phyloP scores from a whole-genome alignment of 1,284 basidiomycete species.

The Cerrena zonata region DNA sequence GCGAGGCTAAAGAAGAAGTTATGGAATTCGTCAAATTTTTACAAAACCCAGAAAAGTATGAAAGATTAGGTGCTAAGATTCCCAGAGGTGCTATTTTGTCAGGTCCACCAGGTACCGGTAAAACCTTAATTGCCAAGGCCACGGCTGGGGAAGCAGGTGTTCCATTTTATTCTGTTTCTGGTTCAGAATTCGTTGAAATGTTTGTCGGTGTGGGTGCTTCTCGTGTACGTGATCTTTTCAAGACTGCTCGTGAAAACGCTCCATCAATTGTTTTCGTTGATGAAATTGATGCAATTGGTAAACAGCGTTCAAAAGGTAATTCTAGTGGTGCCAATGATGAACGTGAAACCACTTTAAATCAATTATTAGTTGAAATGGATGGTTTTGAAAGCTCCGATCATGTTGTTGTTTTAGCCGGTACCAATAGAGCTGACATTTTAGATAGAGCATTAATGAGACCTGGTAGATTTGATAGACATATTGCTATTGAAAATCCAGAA shows the following conservation, averaged over 20 bases:
- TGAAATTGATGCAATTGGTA: conserved; percentile 98
- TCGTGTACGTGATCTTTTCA: conserved; percentile 94
- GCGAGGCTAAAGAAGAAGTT: conserved; percentile 99
- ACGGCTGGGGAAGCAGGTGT: conserved; percentile 97
- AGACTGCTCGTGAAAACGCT: conserved; percentile 94
- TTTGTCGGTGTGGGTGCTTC: conserved; percentile 99
- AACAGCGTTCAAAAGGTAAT: conserved; percentile 87
- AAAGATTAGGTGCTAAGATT: conserved; percentile 96
- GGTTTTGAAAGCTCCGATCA: conserved; percentile 95
- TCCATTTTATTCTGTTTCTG: conserved; percentile 96
- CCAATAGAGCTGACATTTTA: conserved; percentile 95
- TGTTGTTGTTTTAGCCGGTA: conserved; percentile 93
- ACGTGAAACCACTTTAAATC: conserved; percentile 97
- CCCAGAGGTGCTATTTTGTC: conserved; percentile 97
- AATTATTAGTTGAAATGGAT: conserved; percentile 98
- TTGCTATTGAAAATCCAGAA: conserved; percentile 92
- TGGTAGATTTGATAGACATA: conserved; percentile 95
- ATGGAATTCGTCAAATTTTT: conserved; percentile 99
- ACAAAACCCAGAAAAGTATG: conserved; percentile 92
- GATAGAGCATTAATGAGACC: conserved; percentile 94
- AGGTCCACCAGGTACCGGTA: conserved; percentile 97
- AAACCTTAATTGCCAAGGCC: conserved; percentile 95
- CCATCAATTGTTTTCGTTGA: conserved; percentile 98
- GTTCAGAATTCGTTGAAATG: conserved; percentile 99
- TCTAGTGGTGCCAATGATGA: conserved; percentile 95